phyloP scores from a whole-genome alignment of 257 asterid species.

The Penstemon newberryi region DNA sequence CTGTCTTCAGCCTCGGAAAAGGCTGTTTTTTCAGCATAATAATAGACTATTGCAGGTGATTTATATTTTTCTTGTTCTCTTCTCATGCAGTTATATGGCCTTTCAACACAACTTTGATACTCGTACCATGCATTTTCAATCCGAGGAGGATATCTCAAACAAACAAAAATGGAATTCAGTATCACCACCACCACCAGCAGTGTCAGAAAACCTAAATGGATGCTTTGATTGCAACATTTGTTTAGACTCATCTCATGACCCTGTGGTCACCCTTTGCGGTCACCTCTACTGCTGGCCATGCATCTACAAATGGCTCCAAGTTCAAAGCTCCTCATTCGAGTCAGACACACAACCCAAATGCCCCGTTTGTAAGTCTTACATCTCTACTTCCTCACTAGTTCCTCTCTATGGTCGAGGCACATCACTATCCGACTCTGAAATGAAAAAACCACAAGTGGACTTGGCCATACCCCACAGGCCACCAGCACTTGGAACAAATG shows the following conservation, averaged over 20 bases:
- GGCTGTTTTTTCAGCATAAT: not conserved
- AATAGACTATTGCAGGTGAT: not conserved
- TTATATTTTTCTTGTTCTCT: not conserved
- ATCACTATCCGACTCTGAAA: slow-evolving; percentile 50
- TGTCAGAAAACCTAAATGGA: slow-evolving; percentile 48
- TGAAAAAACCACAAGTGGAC: slow-evolving; percentile 49
- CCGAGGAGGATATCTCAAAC: slow-evolving; percentile 42
- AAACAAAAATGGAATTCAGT: slow-evolving; percentile 45
- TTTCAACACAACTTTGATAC: slow-evolving; percentile 45
- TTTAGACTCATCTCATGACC: slow-evolving; percentile 74
- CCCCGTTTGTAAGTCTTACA: slow-evolving; percentile 74
- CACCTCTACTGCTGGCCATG: slow-evolving; percentile 97
- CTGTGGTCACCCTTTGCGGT: slow-evolving; percentile 86
- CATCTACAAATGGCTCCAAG: slow-evolving; percentile 83
- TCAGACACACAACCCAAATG: slow-evolving; percentile 64
- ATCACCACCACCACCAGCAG: slow-evolving; percentile 31
- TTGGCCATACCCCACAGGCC: slow-evolving; percentile 70
- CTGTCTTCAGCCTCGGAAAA: not conserved
- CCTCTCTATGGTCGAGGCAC: slow-evolving; percentile 82
- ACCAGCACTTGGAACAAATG: slow-evolving; percentile 41
- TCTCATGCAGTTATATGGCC: slow-evolving; percentile 61
- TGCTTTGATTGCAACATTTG: slow-evolving; percentile 89
- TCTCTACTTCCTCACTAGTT: slow-evolving; percentile 65
- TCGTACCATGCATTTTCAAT: slow-evolving; percentile 35
- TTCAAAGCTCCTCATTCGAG: slow-evolving; percentile 51